Percentiles rank a stretch among this genome's conserved stretches.
Conservation (phyloP, 805 yeast species). For the Candida sithepensis region DNA sequence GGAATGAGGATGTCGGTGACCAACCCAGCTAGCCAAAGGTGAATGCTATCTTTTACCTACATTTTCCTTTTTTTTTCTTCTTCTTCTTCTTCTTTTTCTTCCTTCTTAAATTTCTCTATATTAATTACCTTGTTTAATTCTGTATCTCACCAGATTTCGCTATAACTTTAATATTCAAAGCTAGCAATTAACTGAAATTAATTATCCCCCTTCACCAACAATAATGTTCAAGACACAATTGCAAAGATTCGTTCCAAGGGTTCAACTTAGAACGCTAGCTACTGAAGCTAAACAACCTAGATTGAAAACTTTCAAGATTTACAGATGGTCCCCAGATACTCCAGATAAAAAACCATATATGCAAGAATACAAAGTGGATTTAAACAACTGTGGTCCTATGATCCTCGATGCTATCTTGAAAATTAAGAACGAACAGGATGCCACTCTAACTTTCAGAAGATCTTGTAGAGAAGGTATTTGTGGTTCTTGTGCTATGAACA, state of each 20-base stretch:
- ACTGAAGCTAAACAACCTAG: constrained; percentile 57
- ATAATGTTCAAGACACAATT: constrained; percentile 12
- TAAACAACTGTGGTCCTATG: constrained; percentile 96
- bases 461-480: constrained; percentile 99
- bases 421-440: constrained; percentile 94
- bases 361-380: constrained; percentile 79
- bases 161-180: not conserved
- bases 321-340: constrained; percentile 97
- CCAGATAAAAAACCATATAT: constrained; percentile 89
- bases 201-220: not conserved
- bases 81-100: not conserved
- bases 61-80: not conserved
- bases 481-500: constrained; percentile 99
- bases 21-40: not conserved
- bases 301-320: constrained; percentile 82
- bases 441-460: constrained; percentile 94
- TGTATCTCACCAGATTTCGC: not conserved
- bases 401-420: constrained; percentile 90
- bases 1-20: not conserved
- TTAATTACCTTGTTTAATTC: not conserved
- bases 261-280: constrained; percentile 35
- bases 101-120: not conserved
- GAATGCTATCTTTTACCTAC: not conserved
- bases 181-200: not conserved
- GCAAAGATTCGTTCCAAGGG: constrained; percentile 8